These are phyloP conservation scores for Komagataella phaffii DNA, from an alignment of 805 yeast species.

Conservation along the genomic window DNA sequence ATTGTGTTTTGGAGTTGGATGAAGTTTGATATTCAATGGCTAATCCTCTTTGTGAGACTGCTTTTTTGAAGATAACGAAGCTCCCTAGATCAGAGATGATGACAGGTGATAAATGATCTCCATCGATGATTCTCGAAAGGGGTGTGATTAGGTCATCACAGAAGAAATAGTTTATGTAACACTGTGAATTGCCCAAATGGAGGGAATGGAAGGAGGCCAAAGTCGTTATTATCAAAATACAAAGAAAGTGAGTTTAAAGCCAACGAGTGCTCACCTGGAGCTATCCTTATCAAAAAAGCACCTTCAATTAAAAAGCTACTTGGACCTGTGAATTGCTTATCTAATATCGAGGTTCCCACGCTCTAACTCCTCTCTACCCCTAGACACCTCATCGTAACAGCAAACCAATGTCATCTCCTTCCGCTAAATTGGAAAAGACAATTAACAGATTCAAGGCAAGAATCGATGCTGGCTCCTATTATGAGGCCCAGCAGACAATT, in stretches of 20 bases:
- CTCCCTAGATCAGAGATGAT: not conserved
- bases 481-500: slow-evolving; percentile 93
- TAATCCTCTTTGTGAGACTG: not conserved
- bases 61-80: not conserved
- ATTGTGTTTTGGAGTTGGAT: not conserved
- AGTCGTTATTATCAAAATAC: not conserved
- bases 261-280: not conserved
- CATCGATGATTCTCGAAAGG: not conserved
- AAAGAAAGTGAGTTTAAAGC: not conserved
- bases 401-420: not conserved
- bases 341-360: not conserved
- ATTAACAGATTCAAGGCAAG: slow-evolving; percentile 48
- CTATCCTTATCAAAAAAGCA: no score
- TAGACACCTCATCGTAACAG: not conserved
- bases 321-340: not conserved
- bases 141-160: not conserved
- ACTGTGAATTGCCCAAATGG: not conserved
- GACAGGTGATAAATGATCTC: not conserved
- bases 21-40: not conserved
- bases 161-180: not conserved
- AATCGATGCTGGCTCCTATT: slow-evolving; percentile 63
- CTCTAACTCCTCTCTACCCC: not conserved
- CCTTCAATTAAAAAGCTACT: no score
- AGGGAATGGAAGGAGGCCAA: not conserved
- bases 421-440: not conserved